Evolutionary conservation across 2,329 filamentous ascomycete genomes (phyloP).

Genomic region (Paracorniculantispora psalliotae): DNA sequence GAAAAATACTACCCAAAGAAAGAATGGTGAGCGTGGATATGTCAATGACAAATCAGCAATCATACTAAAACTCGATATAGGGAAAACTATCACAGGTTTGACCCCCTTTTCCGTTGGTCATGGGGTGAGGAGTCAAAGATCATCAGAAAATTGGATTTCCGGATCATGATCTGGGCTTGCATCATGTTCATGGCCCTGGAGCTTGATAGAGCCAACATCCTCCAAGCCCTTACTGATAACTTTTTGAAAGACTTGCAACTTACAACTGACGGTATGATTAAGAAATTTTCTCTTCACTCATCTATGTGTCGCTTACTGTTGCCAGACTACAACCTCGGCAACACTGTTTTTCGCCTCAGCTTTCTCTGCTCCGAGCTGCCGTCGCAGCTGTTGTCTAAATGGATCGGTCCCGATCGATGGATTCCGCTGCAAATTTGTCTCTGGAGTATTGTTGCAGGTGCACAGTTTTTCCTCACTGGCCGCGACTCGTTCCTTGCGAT

Average conservation of each 20-base stretch:
- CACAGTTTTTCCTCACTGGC: slow-evolving; percentile 40
- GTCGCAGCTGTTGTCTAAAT: slow-evolving; percentile 55
- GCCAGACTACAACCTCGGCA: slow-evolving; percentile 30
- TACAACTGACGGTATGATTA: slow-evolving; percentile 33
- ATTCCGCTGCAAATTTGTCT: slow-evolving; percentile 54
- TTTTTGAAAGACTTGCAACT: slow-evolving; percentile 39
- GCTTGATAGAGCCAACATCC: slow-evolving; percentile 43
- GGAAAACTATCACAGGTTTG: slow-evolving; percentile 43
- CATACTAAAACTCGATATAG: slow-evolving; percentile 12
- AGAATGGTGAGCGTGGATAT: slow-evolving; percentile 18
- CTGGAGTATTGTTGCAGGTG: slow-evolving; percentile 49
- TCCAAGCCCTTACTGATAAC: slow-evolving; percentile 44
- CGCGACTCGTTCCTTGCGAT: slow-evolving; percentile 34
- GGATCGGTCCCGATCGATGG: slow-evolving; percentile 54
- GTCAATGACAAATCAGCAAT: too few relatives aligned
- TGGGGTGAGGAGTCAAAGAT: slow-evolving; percentile 35
- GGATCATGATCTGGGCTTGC: slow-evolving; percentile 44
- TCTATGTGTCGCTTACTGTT: neutral
- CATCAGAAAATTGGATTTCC: slow-evolving; percentile 34
- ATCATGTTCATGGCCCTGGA: slow-evolving; percentile 40
- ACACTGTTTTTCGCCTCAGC: slow-evolving; percentile 27
- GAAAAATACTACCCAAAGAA: slow-evolving; percentile 30
- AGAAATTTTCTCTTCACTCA: neutral
- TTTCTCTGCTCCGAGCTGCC: slow-evolving; percentile 42
- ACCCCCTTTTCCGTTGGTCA: slow-evolving; percentile 39